Conservation (phyloP, 1,284 basidiomycete genomes). For the Phellinidium pouzarii region DNA sequence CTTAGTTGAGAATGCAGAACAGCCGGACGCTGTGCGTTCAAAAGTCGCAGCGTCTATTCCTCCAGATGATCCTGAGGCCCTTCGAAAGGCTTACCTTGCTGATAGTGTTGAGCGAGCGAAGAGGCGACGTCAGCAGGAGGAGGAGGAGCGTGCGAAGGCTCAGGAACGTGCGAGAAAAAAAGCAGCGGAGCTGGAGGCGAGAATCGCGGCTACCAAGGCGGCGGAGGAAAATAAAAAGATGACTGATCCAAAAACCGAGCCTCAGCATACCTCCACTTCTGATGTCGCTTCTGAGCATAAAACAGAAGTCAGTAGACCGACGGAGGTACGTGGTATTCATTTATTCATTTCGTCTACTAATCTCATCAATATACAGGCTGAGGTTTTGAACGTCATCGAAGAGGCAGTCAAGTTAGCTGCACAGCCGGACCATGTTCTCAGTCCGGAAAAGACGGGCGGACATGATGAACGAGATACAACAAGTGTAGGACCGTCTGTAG, state of each 20-base stretch:
- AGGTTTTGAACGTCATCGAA: constrained; percentile 17
- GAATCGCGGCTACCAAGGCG: constrained; percentile 42
- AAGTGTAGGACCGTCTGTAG: background rate
- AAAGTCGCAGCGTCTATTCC: constrained; percentile 28
- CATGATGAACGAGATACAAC: background rate
- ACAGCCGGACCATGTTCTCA: background rate
- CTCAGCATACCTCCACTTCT: background rate
- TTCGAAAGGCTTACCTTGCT: constrained; percentile 83
- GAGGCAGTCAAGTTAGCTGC: constrained; percentile 12
- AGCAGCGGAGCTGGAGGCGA: constrained; percentile 79
- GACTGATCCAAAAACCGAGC: background rate
- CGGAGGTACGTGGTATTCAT: constrained; percentile 19
- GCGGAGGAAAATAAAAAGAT: constrained; percentile 22
- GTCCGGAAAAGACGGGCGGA: background rate
- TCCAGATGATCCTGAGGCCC: constrained; percentile 60
- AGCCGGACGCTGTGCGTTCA: constrained; percentile 25
- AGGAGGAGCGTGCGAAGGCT: constrained; percentile 78
- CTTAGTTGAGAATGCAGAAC: constrained; percentile 10
- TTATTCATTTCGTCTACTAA: background rate
- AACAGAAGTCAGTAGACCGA: constrained; percentile 13
- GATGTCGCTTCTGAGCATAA: background rate
- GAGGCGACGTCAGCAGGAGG: constrained; percentile 74
- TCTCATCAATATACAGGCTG: constrained; percentile 13
- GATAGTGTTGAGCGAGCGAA: constrained; percentile 83
- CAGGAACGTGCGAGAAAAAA: constrained; percentile 81